These are phyloP conservation scores for Leccinellum luteum DNA, from an alignment of 768 basidiomycete species.

Conservation along the genomic window DNA sequence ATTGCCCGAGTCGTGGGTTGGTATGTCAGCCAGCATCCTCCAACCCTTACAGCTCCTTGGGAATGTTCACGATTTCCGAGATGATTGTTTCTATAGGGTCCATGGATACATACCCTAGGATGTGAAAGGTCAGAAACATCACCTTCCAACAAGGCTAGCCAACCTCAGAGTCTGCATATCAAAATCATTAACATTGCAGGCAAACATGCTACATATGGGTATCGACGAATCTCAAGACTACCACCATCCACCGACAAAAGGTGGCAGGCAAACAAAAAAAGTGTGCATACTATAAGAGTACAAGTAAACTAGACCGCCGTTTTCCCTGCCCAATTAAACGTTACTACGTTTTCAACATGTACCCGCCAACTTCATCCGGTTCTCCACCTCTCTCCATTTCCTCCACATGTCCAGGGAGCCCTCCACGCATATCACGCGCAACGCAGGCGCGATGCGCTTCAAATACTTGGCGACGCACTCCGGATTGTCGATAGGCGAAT, in stretches of 20 bases:
- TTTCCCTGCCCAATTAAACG: no score
- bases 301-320: background rate
- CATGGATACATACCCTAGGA: background rate
- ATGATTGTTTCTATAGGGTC: background rate
- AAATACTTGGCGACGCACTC: constrained; percentile 26
- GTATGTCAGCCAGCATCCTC: no score
- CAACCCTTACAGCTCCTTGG: no score
- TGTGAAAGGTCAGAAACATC: background rate
- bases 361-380: constrained; percentile 16
- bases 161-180: background rate
- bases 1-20: no score
- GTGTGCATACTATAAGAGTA: background rate
- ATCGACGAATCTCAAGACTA: background rate
- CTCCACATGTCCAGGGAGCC: constrained; percentile 28
- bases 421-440: constrained; percentile 27
- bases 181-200: background rate
- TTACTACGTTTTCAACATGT: background rate
- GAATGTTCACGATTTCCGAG: background rate
- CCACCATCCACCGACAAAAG: background rate
- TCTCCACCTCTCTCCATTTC: constrained; percentile 29
- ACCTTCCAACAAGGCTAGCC: background rate
- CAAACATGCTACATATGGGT: background rate
- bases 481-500: constrained; percentile 27
- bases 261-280: background rate
- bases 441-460: constrained; percentile 19